phyloP scores from a whole-genome alignment of 345 rosid genomes.

The Corchorus olitorius region DNA sequence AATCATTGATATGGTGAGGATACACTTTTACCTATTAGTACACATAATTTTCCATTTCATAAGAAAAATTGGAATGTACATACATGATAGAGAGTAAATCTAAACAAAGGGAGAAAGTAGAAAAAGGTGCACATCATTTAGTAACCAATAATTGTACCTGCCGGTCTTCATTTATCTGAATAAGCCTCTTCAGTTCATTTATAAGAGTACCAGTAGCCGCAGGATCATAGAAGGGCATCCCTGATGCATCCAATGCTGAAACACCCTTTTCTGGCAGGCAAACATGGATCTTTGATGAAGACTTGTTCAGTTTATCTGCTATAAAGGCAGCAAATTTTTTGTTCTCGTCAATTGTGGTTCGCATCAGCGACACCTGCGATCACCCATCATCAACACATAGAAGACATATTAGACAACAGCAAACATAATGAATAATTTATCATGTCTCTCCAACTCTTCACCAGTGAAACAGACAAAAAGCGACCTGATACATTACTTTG shows the following conservation, averaged over 20 bases:
- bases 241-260: conserved; percentile 83
- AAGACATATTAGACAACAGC: conserved; percentile 5
- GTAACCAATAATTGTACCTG: conserved; percentile 47
- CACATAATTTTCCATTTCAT: conserved; percentile 22
- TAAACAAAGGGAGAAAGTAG: conserved; percentile 14
- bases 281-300: conserved; percentile 58
- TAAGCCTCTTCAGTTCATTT: conserved; percentile 57
- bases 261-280: conserved; percentile 84
- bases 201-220: conserved; percentile 65
- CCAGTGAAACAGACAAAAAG: background rate
- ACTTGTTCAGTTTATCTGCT: conserved; percentile 76
- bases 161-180: conserved; percentile 58
- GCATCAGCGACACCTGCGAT: conserved; percentile 76
- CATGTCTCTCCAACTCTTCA: conserved; percentile 1
- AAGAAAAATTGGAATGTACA: background rate
- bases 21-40: conserved; percentile 55
- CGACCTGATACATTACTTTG: no score
- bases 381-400: conserved; percentile 13
- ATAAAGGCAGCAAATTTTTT: conserved; percentile 71
- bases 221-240: conserved; percentile 80
- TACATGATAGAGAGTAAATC: background rate
- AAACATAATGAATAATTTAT: background rate
- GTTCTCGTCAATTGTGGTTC: conserved; percentile 83
- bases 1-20: conserved; percentile 79
- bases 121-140: conserved; percentile 1